phyloP scores from a whole-genome alignment of 23 red algal species.

The Gracilaria domingensis region DNA sequence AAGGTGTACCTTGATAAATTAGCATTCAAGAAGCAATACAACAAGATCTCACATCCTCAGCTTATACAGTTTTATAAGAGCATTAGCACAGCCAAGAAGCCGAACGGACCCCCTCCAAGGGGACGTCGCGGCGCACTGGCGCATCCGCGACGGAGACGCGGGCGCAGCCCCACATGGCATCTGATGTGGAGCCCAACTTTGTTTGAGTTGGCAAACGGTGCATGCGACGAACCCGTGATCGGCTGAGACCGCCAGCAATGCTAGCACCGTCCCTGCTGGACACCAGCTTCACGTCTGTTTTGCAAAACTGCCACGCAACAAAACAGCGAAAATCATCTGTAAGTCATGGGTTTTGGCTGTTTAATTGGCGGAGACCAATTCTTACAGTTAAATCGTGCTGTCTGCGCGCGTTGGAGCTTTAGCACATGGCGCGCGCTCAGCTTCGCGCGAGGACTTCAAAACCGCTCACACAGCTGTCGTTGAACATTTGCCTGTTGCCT shows the following conservation, averaged over 20 bases:
- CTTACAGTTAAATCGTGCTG: conserved; percentile 20
- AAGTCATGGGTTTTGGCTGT: neutral
- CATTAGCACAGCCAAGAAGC: too few relatives aligned
- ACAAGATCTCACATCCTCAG: too few relatives aligned
- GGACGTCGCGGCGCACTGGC: neutral
- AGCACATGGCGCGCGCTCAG: neutral
- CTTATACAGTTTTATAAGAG: neutral
- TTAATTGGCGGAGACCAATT: neutral
- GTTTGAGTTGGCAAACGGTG: neutral
- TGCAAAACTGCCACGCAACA: conserved; percentile 20
- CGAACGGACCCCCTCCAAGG: too few relatives aligned
- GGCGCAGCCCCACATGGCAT: too few relatives aligned
- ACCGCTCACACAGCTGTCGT: neutral
- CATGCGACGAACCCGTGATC: neutral
- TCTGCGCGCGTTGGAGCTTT: conserved; percentile 5
- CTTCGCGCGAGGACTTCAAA: neutral
- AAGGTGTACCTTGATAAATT: too few relatives aligned
- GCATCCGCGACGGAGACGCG: neutral
- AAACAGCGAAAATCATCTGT: neutral
- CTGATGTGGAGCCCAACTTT: too few relatives aligned
- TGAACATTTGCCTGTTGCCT: neutral
- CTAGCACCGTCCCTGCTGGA: neutral
- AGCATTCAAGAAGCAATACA: too few relatives aligned
- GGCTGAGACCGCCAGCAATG: conserved; percentile 21
- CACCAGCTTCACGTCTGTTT: neutral